Conservation (phyloP, 257 asterid genomes). For the Voacanga thouarsii region DNA sequence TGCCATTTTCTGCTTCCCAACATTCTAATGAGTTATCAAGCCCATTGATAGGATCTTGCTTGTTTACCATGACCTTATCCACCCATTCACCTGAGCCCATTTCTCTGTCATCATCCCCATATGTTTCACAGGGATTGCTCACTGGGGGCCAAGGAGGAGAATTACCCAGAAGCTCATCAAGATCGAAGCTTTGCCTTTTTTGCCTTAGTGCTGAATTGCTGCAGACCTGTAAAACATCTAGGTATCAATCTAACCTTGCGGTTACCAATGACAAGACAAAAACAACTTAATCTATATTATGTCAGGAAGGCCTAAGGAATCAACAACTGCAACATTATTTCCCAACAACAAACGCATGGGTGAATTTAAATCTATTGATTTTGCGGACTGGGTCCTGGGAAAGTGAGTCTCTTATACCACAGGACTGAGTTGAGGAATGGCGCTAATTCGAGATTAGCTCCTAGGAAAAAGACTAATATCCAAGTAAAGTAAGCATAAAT, state of each 20-base stretch:
- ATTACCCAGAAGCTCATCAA: slow-evolving; percentile 70
- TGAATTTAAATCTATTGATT: background rate
- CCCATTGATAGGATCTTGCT: slow-evolving; percentile 45
- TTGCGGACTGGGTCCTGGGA: background rate
- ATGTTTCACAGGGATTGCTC: slow-evolving; percentile 43
- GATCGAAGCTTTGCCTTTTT: slow-evolving; percentile 66
- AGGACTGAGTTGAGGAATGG: background rate
- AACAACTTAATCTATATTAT: background rate
- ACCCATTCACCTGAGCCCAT: slow-evolving; percentile 82
- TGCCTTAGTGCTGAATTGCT: slow-evolving; percentile 48
- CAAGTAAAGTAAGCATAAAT: background rate
- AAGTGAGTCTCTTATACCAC: background rate
- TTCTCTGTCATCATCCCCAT: slow-evolving; percentile 62
- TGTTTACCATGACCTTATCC: slow-evolving; percentile 96
- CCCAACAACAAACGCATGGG: background rate
- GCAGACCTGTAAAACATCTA: slow-evolving; percentile 37
- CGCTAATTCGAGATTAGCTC: background rate
- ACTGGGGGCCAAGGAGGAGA: slow-evolving; percentile 90
- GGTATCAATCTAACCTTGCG: background rate
- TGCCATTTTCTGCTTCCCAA: slow-evolving; percentile 51
- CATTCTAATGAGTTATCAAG: slow-evolving; percentile 33
- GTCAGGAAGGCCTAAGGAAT: background rate
- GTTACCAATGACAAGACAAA: background rate
- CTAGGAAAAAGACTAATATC: background rate
- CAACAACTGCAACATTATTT: background rate